Evolutionary conservation across 192 early-diverging fungal species (phyloP).

Genomic region (Coemansia sp.): DNA sequence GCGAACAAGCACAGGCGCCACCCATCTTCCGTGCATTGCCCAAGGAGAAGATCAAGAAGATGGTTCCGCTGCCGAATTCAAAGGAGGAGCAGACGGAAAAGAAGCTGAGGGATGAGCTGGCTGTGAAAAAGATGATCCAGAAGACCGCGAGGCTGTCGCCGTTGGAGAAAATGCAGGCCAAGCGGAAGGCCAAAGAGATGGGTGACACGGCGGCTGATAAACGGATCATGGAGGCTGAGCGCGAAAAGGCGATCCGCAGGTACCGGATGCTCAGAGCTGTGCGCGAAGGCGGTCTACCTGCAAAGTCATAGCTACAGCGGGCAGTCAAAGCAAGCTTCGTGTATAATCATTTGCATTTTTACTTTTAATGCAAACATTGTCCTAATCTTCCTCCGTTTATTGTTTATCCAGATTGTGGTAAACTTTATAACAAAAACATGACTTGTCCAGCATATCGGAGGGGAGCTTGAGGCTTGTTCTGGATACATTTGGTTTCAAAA

Average conservation of each 20-base stretch:
- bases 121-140: slow-evolving; percentile 50
- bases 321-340: too few relatives aligned
- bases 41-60: slow-evolving; percentile 45
- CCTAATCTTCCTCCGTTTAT: too few relatives aligned
- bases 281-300: slow-evolving; percentile 12
- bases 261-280: slow-evolving; percentile 49
- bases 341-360: too few relatives aligned
- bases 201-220: slow-evolving; percentile 47
- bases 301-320: background rate
- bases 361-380: too few relatives aligned
- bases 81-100: slow-evolving; percentile 24
- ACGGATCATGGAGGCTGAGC: slow-evolving; percentile 46
- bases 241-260: slow-evolving; percentile 43
- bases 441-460: too few relatives aligned
- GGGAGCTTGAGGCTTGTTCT: too few relatives aligned
- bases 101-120: slow-evolving; percentile 35
- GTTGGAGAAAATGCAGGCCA: slow-evolving; percentile 48
- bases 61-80: slow-evolving; percentile 40
- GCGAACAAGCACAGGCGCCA: slow-evolving; percentile 49
- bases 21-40: slow-evolving; percentile 47
- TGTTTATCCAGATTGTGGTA: too few relatives aligned
- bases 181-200: slow-evolving; percentile 33
- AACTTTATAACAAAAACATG: too few relatives aligned
- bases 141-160: slow-evolving; percentile 41
- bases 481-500: too few relatives aligned